Conservation (phyloP, 1,139 yeast genomes). For the Protomyces inundatus region DNA sequence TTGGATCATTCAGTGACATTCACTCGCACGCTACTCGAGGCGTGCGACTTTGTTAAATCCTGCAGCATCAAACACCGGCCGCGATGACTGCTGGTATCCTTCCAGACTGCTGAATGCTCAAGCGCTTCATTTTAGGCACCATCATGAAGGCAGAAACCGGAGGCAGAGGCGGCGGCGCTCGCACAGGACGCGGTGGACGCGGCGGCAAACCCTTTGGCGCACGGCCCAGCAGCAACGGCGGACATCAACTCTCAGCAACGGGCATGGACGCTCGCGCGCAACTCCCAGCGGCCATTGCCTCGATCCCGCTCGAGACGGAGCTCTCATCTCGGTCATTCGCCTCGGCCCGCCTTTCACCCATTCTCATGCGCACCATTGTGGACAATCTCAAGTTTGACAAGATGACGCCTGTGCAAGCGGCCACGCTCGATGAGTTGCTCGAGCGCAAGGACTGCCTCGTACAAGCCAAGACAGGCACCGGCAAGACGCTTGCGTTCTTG, state of each 20-base stretch:
- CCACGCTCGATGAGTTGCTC: slow-evolving; percentile 87
- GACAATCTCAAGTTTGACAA: slow-evolving; percentile 75
- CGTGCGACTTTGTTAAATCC: background rate
- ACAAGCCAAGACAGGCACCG: slow-evolving; percentile 98
- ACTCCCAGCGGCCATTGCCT: background rate
- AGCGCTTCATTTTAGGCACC: background rate
- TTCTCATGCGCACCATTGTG: slow-evolving; percentile 16
- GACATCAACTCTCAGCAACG: background rate
- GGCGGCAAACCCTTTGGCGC: background rate
- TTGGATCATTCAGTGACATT: no score
- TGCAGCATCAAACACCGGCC: background rate
- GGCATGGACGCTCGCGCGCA: background rate
- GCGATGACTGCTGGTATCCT: background rate
- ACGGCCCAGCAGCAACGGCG: background rate
- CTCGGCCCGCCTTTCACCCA: slow-evolving; percentile 6
- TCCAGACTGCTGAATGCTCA: background rate
- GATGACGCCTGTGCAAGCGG: slow-evolving; percentile 90
- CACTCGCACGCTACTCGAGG: background rate
- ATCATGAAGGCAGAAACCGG: background rate
- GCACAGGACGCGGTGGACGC: background rate
- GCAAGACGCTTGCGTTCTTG: slow-evolving; percentile 91
- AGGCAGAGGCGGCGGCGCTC: background rate
- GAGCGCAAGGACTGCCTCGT: slow-evolving; percentile 95
- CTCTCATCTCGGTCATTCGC: background rate
- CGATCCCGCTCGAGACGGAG: background rate